phyloP scores from a whole-genome alignment of 2,329 filamentous ascomycete species.

The Aspergillus eucalypticola region DNA sequence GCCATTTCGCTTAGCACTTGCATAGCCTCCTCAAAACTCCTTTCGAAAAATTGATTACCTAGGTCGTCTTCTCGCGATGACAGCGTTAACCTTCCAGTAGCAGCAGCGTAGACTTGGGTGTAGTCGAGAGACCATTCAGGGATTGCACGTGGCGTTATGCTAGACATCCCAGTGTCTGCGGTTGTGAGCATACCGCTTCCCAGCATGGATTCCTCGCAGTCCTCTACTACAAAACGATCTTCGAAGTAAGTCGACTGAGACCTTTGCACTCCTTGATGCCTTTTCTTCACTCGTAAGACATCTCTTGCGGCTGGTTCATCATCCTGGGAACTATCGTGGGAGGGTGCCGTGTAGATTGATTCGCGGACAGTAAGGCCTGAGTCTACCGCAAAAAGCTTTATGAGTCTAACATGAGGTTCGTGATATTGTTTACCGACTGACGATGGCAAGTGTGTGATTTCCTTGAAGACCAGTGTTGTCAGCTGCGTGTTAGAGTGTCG shows the following conservation, averaged over 20 bases:
- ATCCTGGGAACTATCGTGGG: conserved; percentile 8
- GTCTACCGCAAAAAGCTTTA: conserved; percentile 41
- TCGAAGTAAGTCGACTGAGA: conserved; percentile 13
- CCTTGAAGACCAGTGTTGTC: conserved; percentile 36
- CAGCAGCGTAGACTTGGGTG: conserved; percentile 29
- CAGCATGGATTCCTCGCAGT: conserved; percentile 34
- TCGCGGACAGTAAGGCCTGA: conserved; percentile 37
- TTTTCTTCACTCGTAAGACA: conserved; percentile 27
- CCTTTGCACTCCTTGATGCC: conserved; percentile 15
- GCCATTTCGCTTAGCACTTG: conserved; percentile 20
- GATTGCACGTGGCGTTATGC: conserved; percentile 17
- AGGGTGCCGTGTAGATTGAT: conserved; percentile 31
- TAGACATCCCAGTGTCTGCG: conserved; percentile 13
- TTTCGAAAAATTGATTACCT: conserved; percentile 1
- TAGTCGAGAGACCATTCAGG: conserved; percentile 34
- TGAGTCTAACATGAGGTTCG: conserved; percentile 27
- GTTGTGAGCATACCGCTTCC: conserved; percentile 7
- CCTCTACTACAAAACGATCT: conserved; percentile 41
- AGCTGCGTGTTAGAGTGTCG: conserved; percentile 20
- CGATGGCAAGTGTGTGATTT: conserved; percentile 29
- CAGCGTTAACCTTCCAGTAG: conserved; percentile 18
- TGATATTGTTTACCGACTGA: conserved; percentile 18
- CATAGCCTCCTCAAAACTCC: conserved; percentile 27
- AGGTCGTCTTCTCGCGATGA: conserved; percentile 5
- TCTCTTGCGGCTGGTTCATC: conserved; percentile 19